Evolutionary conservation across 305 asterid species (phyloP), one percentile per base, ranked within the genome.

Genomic region (Solanum chacoense): DNA sequence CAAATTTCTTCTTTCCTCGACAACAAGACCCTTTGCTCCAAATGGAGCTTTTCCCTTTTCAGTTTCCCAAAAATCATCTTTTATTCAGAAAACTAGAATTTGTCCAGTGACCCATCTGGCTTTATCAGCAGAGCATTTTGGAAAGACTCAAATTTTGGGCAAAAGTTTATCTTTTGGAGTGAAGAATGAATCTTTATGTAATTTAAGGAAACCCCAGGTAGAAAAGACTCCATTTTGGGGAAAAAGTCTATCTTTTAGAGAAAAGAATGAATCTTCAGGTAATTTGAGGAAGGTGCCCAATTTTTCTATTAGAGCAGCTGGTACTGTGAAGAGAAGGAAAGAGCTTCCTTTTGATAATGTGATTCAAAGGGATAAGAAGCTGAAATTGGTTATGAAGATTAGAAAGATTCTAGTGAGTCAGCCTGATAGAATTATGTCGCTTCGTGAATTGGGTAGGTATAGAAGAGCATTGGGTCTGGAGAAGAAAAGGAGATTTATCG

Each of bases 331-430:
- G 94, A 93, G 99, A 94, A 94, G 99, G 94, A 95, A 97, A 90
- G 99, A 97, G 92, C 92, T 91, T 72, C 96, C 98, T 8, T 94
- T 97, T 90, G 99, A 97, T 90, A 96, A 94, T 90, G 99, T 97
- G 76, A 97, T 97, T 90, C 98, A 96, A 91, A 96, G 94, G 96
- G 99, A 97, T 31, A 97, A 97, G 96, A 97, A 96, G 95, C 95
- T 97, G 32, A 97, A 92, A 79, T 85, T 97, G 92, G 99, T 95
- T 55, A 87, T 97, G 90, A 96, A 94, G 86, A 96, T 97, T 88
- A 94, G 99, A 91, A 96, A 93, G 93, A 94, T 97, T 93, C 88
- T 97, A 86, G 93, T 95, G 95, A 93, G 94, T 89, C 99, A 97
- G 42, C 99, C 98, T 29, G 93, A 97, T 92, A 93, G 97, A 89